Percentiles rank a stretch among this genome's conserved stretches.
These are phyloP conservation scores for Geotrichum armillariae DNA, from an alignment of 1,139 yeast genomes.

Conservation along the genomic window DNA sequence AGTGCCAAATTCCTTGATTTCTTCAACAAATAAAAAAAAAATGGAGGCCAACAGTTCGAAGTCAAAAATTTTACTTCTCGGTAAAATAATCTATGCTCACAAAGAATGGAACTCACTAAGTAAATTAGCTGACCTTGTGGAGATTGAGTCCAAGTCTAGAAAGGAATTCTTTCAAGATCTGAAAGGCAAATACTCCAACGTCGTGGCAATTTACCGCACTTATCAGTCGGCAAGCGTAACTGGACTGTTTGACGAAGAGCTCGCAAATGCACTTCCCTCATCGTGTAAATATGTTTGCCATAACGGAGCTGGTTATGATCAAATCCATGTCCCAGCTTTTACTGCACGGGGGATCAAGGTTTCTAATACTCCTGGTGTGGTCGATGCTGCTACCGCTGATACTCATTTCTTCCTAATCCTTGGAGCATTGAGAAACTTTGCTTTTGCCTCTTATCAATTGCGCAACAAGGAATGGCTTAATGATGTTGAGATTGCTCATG, in stretches of 20 bases:
- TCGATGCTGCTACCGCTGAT: conserved; percentile 76
- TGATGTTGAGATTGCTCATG: conserved; percentile 42
- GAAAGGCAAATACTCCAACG: conserved; percentile 35
- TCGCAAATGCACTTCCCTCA: conserved; percentile 59
- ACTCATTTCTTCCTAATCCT: conserved; percentile 61
- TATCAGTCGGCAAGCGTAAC: conserved; percentile 24
- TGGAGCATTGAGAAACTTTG: conserved; percentile 61
- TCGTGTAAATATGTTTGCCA: conserved; percentile 68
- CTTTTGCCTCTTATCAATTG: conserved; percentile 43
- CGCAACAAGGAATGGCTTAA: conserved; percentile 39
- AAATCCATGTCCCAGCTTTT: conserved; percentile 51
- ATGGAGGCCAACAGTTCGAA: no score
- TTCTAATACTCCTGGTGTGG: conserved; percentile 69
- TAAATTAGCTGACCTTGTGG: conserved; percentile 28
- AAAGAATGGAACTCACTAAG: conserved; percentile 31
- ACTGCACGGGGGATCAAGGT: conserved; percentile 54
- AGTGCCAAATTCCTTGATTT: no score
- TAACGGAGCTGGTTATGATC: conserved; percentile 92
- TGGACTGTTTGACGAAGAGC: conserved; percentile 76
- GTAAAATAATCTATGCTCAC: conserved; percentile 29
- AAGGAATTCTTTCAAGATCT: conserved; percentile 38
- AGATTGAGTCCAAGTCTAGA: conserved; percentile 28
- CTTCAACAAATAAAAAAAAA: no score
- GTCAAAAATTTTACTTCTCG: conserved; percentile 31
- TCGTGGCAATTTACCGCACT: conserved; percentile 38